phyloP scores from a whole-genome alignment of 169 alveolate species.

The Miamiensis avidus region DNA sequence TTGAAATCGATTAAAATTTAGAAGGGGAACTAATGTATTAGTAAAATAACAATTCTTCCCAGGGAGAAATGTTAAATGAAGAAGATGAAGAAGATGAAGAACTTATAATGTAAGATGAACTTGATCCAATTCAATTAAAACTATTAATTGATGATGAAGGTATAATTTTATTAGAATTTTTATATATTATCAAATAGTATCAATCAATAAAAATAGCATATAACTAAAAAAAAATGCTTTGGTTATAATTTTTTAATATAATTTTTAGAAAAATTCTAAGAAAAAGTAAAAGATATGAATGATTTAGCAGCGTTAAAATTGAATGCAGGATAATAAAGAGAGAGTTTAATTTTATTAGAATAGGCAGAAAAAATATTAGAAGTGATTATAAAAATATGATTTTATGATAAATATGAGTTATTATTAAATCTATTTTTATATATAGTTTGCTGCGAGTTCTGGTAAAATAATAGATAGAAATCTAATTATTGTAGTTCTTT shows the following conservation, averaged over 20 bases:
- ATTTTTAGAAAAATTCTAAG: neutral
- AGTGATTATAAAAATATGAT: neutral
- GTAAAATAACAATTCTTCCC: no score
- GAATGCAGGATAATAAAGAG: neutral
- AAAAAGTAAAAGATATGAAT: slow-evolving; percentile 1
- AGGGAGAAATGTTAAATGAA: neutral
- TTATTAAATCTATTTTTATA: no score
- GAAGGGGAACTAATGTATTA: neutral
- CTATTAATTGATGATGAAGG: neutral
- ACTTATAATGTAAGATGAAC: neutral
- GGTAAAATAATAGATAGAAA: neutral
- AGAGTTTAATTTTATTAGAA: neutral
- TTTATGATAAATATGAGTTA: no score
- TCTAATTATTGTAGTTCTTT: slow-evolving; percentile 3
- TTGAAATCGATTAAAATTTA: no score
- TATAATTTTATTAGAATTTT: no score
- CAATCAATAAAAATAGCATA: no score
- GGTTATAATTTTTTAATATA: no score
- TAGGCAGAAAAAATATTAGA: slow-evolving; percentile 5
- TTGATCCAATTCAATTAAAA: neutral
- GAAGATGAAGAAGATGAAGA: neutral
- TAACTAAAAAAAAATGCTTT: neutral
- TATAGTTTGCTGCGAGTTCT: neutral
- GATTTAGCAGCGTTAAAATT: neutral
- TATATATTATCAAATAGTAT: neutral